Conservation (phyloP, 192 early-diverging fungal species). For the Kappamyces sp. region DNA sequence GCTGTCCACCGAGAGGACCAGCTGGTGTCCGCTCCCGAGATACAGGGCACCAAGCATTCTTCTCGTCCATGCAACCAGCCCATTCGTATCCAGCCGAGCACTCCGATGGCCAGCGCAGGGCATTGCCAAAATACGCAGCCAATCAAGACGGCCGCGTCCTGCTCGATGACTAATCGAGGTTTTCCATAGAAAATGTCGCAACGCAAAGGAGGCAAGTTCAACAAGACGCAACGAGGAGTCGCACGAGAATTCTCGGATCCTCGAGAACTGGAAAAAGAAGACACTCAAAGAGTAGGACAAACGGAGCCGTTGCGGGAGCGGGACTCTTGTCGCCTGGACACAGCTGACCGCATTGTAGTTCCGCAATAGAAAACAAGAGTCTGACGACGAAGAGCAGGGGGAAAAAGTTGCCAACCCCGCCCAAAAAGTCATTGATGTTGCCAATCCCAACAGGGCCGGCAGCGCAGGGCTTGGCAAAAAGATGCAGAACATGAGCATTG, state of each 20-base stretch:
- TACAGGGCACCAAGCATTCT: no score
- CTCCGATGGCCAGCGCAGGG: no score
- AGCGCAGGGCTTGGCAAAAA: slow-evolving; percentile 34
- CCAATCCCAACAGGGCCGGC: slow-evolving; percentile 33
- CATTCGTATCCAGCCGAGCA: no score
- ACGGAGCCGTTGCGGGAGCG: background rate
- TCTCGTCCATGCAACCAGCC: no score
- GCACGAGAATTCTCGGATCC: slow-evolving; percentile 10
- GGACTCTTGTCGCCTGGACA: slow-evolving; percentile 5
- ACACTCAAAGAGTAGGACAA: background rate
- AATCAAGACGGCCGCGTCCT: no score
- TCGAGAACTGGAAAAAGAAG: slow-evolving; percentile 8
- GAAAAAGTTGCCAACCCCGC: slow-evolving; percentile 12
- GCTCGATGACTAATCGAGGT: no score
- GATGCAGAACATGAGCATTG: slow-evolving; percentile 8
- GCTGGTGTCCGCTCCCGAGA: no score
- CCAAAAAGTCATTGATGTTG: slow-evolving; percentile 17
- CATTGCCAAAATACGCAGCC: no score
- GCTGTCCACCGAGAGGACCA: no score
- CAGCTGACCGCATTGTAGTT: slow-evolving; percentile 1
- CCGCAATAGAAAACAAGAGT: background rate
- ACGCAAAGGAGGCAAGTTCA: slow-evolving; percentile 2
- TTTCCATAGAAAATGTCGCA: no score
- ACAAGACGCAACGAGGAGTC: slow-evolving; percentile 17
- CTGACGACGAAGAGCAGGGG: slow-evolving; percentile 20